A percentile compares a stretch with the other conserved stretches of the same genome.
phyloP scores from a whole-genome alignment of 192 early-diverging fungal species.

The Gigaspora rosea region DNA sequence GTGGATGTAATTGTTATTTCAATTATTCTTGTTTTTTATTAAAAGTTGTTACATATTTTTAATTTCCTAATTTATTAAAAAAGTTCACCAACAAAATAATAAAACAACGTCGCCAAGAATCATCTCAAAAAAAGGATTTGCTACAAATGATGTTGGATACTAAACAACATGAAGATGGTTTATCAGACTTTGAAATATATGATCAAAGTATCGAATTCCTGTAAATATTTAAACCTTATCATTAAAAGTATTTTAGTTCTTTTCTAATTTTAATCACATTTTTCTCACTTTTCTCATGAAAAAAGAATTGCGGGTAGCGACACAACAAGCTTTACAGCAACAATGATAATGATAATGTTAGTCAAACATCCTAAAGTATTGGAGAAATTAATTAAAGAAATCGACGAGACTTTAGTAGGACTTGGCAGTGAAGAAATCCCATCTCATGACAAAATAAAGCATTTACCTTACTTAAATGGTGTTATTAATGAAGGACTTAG shows the following conservation, averaged over 20 bases:
- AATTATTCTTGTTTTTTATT: not conserved
- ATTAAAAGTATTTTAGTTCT: not conserved
- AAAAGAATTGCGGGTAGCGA: conserved; percentile 43
- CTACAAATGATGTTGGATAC: conserved; percentile 42
- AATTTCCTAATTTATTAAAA: not conserved
- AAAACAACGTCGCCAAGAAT: not conserved
- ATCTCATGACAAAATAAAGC: conserved; percentile 47
- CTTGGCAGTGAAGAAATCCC: conserved; percentile 29
- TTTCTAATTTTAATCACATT: not conserved
- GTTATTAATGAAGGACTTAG: conserved; percentile 60
- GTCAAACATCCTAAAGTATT: conserved; percentile 36
- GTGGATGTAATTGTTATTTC: not conserved
- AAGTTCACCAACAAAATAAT: conserved; percentile 5
- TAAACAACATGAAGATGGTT: conserved; percentile 19
- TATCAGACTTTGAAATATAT: conserved; percentile 35
- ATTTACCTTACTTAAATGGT: conserved; percentile 51
- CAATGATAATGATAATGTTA: conserved; percentile 37
- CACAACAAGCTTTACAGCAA: conserved; percentile 34
- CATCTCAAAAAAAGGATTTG: conserved; percentile 35
- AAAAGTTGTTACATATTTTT: not conserved
- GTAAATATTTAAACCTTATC: not conserved
- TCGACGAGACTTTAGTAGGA: conserved; percentile 34
- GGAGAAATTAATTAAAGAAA: conserved; percentile 32
- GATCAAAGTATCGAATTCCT: conserved; percentile 27
- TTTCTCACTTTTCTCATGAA: not conserved